These are phyloP conservation scores for Mycena vitilis DNA, from an alignment of 768 basidiomycete genomes.

Conservation along the genomic window DNA sequence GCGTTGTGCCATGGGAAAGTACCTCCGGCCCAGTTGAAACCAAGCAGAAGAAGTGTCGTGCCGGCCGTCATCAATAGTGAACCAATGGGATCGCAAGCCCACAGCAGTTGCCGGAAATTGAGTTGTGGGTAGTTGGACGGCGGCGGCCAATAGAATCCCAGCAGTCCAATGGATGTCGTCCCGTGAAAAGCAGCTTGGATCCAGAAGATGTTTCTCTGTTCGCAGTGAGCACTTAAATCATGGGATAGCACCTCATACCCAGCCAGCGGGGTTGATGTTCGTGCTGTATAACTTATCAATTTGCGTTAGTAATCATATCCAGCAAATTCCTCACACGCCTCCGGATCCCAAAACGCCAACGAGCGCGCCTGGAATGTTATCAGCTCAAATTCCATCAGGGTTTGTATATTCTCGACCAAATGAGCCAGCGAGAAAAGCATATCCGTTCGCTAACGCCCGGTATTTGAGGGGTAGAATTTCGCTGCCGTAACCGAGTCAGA, in stretches of 20 bases:
- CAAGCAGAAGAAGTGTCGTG: constrained; percentile 34
- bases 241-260: constrained; percentile 12
- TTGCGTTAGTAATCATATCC: no score
- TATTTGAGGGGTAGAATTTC: constrained; percentile 38
- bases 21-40: constrained; percentile 37
- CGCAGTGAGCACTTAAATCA: background rate
- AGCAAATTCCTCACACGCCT: constrained; percentile 23
- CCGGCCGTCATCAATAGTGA: constrained; percentile 31
- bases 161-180: constrained; percentile 29
- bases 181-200: constrained; percentile 37
- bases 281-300: constrained; percentile 11
- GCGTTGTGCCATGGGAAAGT: constrained; percentile 31
- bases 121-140: constrained; percentile 32
- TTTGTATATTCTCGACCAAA: constrained; percentile 24
- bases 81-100: constrained; percentile 35
- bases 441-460: constrained; percentile 37
- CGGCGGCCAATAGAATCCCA: constrained; percentile 36
- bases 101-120: constrained; percentile 23
- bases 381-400: background rate
- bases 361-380: constrained; percentile 20
- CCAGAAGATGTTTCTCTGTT: constrained; percentile 37
- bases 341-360: constrained; percentile 32
- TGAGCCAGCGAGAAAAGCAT: constrained; percentile 35
- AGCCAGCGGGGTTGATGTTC: constrained; percentile 35
- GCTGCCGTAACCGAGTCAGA: background rate